phyloP scores from a whole-genome alignment of 768 basidiomycete genomes.

The Mrakia frigida region DNA sequence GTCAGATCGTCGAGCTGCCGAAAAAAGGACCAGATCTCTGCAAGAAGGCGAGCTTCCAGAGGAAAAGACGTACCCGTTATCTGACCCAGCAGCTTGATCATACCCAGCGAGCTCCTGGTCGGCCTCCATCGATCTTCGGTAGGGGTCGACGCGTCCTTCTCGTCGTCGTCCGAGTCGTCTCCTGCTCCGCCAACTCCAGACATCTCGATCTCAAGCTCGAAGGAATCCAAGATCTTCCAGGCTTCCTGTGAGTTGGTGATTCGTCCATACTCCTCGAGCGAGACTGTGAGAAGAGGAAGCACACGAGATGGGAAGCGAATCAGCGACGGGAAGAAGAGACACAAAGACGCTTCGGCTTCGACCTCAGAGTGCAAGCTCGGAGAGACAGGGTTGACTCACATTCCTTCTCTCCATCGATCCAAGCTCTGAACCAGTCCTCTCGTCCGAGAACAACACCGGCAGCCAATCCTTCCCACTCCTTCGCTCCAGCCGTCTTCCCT shows the following conservation, averaged over 20 bases:
- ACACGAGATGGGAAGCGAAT: too few relatives aligned
- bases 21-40: too few relatives aligned
- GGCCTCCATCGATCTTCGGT: constrained; percentile 52
- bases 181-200: constrained; percentile 51
- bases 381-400: constrained; percentile 62
- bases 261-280: constrained; percentile 76
- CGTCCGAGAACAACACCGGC: constrained; percentile 68
- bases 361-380: too few relatives aligned
- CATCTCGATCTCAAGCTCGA: constrained; percentile 28
- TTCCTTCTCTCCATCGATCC: constrained; percentile 81
- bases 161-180: constrained; percentile 49
- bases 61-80: constrained; percentile 62
- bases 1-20: background rate
- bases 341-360: too few relatives aligned
- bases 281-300: constrained; percentile 55
- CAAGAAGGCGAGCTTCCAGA: too few relatives aligned
- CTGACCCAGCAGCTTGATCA: constrained; percentile 81
- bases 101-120: constrained; percentile 69
- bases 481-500: constrained; percentile 27
- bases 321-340: too few relatives aligned
- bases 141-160: constrained; percentile 39
- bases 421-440: constrained; percentile 82
- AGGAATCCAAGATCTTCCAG: constrained; percentile 60
- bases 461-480: constrained; percentile 69
- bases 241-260: constrained; percentile 76